Evolutionary conservation across 352 stramenopile genomes (phyloP).

Genomic region (Pythium plurisporium): DNA sequence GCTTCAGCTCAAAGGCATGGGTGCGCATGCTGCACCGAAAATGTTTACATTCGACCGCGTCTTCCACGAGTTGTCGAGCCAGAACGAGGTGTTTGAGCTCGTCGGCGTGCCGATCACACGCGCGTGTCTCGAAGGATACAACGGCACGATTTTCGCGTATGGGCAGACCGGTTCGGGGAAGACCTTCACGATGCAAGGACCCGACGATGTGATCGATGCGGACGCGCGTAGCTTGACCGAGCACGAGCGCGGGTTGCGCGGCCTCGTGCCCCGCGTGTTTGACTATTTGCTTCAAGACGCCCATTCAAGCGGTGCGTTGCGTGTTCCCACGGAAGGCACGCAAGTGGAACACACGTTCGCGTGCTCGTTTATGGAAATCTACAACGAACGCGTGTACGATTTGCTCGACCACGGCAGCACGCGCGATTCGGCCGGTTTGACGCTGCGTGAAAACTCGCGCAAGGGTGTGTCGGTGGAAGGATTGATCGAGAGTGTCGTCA

Average conservation of each 20-base stretch:
- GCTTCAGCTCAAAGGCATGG: slow-evolving; percentile 40
- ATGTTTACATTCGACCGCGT: slow-evolving; percentile 92
- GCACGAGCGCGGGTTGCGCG: slow-evolving; percentile 39
- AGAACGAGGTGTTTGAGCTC: slow-evolving; percentile 90
- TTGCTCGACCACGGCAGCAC: too few relatives aligned
- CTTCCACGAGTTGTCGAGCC: slow-evolving; percentile 84
- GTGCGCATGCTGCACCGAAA: slow-evolving; percentile 30
- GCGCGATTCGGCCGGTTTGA: slow-evolving; percentile 87
- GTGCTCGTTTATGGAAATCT: slow-evolving; percentile 92
- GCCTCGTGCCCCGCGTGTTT: slow-evolving; percentile 77
- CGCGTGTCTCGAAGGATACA: slow-evolving; percentile 78
- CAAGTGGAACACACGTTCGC: slow-evolving; percentile 62
- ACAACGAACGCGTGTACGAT: slow-evolving; percentile 94
- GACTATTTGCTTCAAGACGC: slow-evolving; percentile 77
- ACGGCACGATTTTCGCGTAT: slow-evolving; percentile 86
- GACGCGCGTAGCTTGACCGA: slow-evolving; percentile 25
- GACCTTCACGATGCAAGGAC: slow-evolving; percentile 85
- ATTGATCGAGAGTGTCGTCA: slow-evolving; percentile 93
- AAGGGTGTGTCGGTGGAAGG: slow-evolving; percentile 93
- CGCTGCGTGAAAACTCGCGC: slow-evolving; percentile 92
- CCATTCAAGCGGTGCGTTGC: not conserved
- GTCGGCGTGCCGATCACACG: slow-evolving; percentile 81
- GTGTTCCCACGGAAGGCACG: slow-evolving; percentile 1
- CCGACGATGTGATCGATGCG: slow-evolving; percentile 58
- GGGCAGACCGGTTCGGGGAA: slow-evolving; percentile 82